phyloP scores from a whole-genome alignment of 2,329 filamentous ascomycete genomes.

The Sarocladiaceae sp. region DNA sequence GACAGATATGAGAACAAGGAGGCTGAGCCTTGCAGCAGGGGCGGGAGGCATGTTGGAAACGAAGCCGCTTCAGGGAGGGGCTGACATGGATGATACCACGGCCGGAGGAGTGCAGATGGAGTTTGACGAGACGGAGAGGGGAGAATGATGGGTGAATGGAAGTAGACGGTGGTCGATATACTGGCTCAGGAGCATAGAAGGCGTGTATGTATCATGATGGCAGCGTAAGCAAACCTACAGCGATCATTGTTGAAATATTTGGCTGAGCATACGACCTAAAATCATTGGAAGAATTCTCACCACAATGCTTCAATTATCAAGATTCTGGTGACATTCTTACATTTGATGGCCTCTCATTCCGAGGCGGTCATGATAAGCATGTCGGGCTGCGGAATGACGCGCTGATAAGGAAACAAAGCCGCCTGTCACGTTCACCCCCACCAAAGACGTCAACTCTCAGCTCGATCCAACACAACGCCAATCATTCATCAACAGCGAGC shows the following conservation, averaged over 20 bases:
- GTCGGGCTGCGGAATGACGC: conserved; percentile 9
- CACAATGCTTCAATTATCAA: no score
- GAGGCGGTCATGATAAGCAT: conserved; percentile 2
- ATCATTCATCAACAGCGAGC: not conserved
- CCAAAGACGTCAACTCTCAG: not conserved
- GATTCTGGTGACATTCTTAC: no score
- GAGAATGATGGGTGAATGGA: not conserved
- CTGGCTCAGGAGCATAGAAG: not conserved
- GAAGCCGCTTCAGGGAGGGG: conserved; percentile 35
- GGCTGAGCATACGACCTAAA: no score
- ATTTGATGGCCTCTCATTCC: no score
- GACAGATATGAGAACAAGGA: conserved; percentile 31
- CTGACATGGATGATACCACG: conserved; percentile 16
- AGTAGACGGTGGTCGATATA: not conserved
- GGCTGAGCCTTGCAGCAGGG: conserved; percentile 47
- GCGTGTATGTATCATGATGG: not conserved
- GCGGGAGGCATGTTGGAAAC: conserved; percentile 40
- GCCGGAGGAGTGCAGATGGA: conserved; percentile 27
- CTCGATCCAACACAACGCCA: no score
- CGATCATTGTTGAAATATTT: no score
- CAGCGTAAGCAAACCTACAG: no score
- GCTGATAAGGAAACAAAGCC: conserved; percentile 9
- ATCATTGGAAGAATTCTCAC: no score
- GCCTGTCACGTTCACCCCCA: conserved; percentile 2
- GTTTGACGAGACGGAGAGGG: conserved; percentile 28